phyloP scores from a whole-genome alignment of 106 monocot genomes.

The Gastrodia elata region DNA sequence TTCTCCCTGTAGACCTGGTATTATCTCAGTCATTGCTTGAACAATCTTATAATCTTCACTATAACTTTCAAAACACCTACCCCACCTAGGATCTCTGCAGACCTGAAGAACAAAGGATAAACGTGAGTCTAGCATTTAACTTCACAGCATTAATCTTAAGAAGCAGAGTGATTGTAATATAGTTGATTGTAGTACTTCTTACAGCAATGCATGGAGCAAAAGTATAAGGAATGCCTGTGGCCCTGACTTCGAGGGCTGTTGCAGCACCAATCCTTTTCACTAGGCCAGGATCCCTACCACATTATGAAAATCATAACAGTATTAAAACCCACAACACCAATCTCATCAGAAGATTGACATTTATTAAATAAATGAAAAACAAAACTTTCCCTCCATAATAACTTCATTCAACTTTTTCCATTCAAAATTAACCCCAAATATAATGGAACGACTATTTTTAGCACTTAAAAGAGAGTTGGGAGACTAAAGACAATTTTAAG shows the following conservation, averaged over 20 bases:
- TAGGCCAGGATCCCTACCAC: slow-evolving; percentile 32
- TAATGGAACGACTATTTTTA: no score
- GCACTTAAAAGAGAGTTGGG: no score
- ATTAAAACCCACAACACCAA: neutral
- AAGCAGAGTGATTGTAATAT: neutral
- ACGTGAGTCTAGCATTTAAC: neutral
- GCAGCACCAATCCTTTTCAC: slow-evolving; percentile 51
- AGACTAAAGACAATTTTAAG: no score
- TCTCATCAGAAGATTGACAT: neutral
- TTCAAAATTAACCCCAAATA: no score
- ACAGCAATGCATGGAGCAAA: slow-evolving; percentile 74
- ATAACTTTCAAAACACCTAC: slow-evolving; percentile 66
- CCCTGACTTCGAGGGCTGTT: slow-evolving; percentile 53
- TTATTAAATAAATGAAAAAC: no score
- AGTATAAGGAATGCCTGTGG: slow-evolving; percentile 52
- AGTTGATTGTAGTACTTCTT: neutral
- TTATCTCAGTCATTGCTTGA: slow-evolving; percentile 41
- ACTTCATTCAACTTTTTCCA: no score
- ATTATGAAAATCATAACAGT: neutral
- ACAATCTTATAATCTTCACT: slow-evolving; percentile 42
- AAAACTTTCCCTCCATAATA: no score
- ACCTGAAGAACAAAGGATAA: slow-evolving; percentile 19
- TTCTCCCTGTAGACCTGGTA: slow-evolving; percentile 45
- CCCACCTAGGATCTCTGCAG: slow-evolving; percentile 56
- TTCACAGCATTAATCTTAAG: neutral